Evolutionary conservation across 2,329 filamentous ascomycete species (phyloP).

Genomic region (Xylariaceae sp.): DNA sequence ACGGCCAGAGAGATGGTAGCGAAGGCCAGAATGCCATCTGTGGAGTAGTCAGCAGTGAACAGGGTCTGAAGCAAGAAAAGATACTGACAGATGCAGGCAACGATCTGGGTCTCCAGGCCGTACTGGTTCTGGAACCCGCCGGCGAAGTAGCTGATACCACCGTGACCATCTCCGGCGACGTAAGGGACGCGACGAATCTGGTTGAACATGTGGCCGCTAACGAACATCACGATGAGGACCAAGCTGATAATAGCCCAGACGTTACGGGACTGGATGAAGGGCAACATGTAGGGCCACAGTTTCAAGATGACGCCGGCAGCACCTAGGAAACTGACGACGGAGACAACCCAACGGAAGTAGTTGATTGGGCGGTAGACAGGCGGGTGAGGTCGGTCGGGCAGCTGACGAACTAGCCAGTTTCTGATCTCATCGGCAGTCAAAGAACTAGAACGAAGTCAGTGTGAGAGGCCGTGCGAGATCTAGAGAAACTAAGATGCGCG

Average conservation of each 20-base stretch:
- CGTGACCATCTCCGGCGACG: constrained; percentile 77
- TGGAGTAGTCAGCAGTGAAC: constrained; percentile 21
- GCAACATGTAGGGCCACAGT: constrained; percentile 74
- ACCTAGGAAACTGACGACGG: constrained; percentile 68
- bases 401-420: constrained; percentile 73
- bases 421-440: constrained; percentile 76
- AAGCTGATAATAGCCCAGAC: constrained; percentile 89
- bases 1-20: constrained; percentile 86
- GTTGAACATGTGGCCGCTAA: constrained; percentile 98
- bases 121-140: constrained; percentile 90
- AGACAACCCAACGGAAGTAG: constrained; percentile 70
- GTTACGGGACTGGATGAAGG: constrained; percentile 84
- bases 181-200: constrained; percentile 96
- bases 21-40: constrained; percentile 74
- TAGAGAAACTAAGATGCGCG: constrained; percentile 27
- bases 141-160: constrained; percentile 87
- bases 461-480: constrained; percentile 4
- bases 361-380: constrained; percentile 81
- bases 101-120: constrained; percentile 91
- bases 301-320: constrained; percentile 66
- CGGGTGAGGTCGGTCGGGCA: constrained; percentile 76
- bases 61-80: background rate
- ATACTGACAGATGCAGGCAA: constrained; percentile 86
- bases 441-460: constrained; percentile 48
- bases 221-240: constrained; percentile 88